These are phyloP conservation scores for Phlyctochytrium planicorne DNA, from an alignment of 192 early-diverging fungal species.

Conservation along the genomic window DNA sequence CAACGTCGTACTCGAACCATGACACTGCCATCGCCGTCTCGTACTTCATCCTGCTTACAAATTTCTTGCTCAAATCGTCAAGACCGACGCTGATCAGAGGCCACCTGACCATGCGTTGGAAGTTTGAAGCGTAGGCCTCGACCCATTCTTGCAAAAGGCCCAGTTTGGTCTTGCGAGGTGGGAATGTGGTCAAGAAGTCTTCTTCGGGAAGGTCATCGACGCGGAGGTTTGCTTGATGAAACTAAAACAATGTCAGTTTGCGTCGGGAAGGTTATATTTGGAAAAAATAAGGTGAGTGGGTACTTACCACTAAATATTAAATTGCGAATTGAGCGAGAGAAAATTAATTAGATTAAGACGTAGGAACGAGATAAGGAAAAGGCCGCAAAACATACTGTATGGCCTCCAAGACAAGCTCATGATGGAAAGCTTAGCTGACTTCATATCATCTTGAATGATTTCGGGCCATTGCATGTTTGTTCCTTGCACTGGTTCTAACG, in stretches of 20 bases:
- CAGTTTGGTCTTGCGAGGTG: conserved; percentile 4
- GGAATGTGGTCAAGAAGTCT: too few species aligned
- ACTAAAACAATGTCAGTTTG: too few species aligned
- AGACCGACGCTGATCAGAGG: conserved; percentile 11
- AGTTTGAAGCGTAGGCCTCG: conserved; percentile 3
- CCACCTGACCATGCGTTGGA: conserved; percentile 6
- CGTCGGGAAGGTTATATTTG: too few species aligned
- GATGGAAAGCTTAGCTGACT: background rate
- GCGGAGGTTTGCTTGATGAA: conserved; percentile 18
- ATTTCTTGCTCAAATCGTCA: conserved; percentile 8
- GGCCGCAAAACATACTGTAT: background rate
- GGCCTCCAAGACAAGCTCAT: conserved; percentile 9
- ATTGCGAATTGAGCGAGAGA: too few species aligned
- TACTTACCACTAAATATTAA: too few species aligned
- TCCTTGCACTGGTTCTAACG: too few species aligned
- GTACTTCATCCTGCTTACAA: conserved; percentile 4
- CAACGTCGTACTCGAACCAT: background rate
- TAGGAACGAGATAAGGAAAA: background rate
- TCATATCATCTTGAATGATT: background rate
- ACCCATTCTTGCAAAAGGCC: conserved; percentile 12
- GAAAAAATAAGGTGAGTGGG: too few species aligned
- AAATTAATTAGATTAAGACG: background rate
- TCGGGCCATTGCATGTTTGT: background rate
- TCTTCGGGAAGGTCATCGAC: conserved; percentile 5
- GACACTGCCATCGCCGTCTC: background rate